Conservation (phyloP, 441 rosid species). For the Gossypium schwendimanii region DNA sequence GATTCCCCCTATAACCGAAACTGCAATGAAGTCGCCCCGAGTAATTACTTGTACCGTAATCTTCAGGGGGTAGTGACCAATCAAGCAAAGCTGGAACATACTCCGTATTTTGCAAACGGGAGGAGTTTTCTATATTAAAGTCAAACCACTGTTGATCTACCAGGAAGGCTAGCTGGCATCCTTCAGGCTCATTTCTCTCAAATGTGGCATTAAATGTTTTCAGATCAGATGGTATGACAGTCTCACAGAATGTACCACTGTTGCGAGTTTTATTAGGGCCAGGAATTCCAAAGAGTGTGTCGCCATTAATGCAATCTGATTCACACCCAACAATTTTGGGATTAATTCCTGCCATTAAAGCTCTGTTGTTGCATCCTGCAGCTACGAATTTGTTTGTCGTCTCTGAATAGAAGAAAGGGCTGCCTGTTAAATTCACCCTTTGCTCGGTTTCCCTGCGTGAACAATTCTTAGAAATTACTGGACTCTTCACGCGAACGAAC, state of each 20-base stretch:
- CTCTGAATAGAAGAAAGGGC: conserved; percentile 11
- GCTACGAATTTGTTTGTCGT: conserved; percentile 2
- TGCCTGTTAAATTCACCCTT: conserved; percentile 21
- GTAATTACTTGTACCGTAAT: too few species aligned
- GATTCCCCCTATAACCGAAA: conserved; percentile 14
- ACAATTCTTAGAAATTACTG: conserved; percentile 18
- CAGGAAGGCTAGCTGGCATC: conserved; percentile 20
- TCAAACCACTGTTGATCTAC: conserved; percentile 4
- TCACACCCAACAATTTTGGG: conserved; percentile 20
- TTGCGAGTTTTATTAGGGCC: not conserved
- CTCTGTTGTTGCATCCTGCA: conserved; percentile 24
- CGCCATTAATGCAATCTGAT: conserved; percentile 14
- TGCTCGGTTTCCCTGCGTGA: not conserved
- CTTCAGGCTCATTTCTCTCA: not conserved
- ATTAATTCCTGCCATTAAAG: conserved; percentile 12
- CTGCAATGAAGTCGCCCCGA: conserved; percentile 8
- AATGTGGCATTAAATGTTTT: conserved; percentile 3
- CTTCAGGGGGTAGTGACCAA: not conserved
- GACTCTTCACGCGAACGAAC: not conserved
- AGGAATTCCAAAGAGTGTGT: not conserved
- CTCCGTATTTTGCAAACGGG: not conserved
- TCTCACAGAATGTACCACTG: conserved; percentile 12
- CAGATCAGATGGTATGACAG: not conserved
- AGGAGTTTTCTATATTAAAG: not conserved
- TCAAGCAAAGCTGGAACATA: conserved; percentile 3